Percentiles rank a stretch among this genome's conserved stretches.
Evolutionary conservation across 345 rosid genomes (phyloP).

Genomic region (Populus alba): DNA sequence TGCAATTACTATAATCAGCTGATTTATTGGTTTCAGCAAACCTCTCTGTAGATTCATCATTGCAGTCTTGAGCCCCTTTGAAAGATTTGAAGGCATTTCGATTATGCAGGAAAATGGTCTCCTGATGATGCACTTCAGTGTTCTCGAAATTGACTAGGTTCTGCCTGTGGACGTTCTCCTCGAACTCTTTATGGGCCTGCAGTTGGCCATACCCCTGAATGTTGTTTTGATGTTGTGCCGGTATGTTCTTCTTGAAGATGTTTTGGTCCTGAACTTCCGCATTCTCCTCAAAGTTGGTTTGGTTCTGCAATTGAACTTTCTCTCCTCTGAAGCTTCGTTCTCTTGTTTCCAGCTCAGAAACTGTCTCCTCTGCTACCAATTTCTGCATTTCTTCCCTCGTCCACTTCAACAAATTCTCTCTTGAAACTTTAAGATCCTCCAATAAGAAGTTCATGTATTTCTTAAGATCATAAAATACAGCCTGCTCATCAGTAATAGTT

Average conservation of each 20-base stretch:
- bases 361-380: slow-evolving; percentile 29
- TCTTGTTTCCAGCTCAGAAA: slow-evolving; percentile 11
- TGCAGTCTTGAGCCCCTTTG: slow-evolving; percentile 10
- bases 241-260: slow-evolving; percentile 16
- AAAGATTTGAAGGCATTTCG: slow-evolving; percentile 8
- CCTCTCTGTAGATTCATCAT: slow-evolving; percentile 11
- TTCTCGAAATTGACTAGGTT: slow-evolving; percentile 16
- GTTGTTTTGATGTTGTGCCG: slow-evolving; percentile 15
- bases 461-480: slow-evolving; percentile 35
- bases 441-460: slow-evolving; percentile 42
- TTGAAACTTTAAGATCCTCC: slow-evolving; percentile 46
- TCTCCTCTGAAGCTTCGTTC: slow-evolving; percentile 12
- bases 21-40: slow-evolving; percentile 12
- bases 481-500: slow-evolving; percentile 20
- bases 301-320: slow-evolving; percentile 19
- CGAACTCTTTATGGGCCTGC: slow-evolving; percentile 11
- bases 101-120: slow-evolving; percentile 11
- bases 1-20: slow-evolving; percentile 9
- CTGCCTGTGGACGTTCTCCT: slow-evolving; percentile 13
- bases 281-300: slow-evolving; percentile 11
- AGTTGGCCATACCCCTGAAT: slow-evolving; percentile 15
- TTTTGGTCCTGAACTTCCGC: slow-evolving; percentile 9
- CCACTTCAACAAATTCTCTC: slow-evolving; percentile 42
- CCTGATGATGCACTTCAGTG: slow-evolving; percentile 6
- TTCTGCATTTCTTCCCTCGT: slow-evolving; percentile 54